Percentiles rank a stretch among this genome's conserved stretches.
Conservation (phyloP, 208 protist species). For the Crithidia mellificae region DNA sequence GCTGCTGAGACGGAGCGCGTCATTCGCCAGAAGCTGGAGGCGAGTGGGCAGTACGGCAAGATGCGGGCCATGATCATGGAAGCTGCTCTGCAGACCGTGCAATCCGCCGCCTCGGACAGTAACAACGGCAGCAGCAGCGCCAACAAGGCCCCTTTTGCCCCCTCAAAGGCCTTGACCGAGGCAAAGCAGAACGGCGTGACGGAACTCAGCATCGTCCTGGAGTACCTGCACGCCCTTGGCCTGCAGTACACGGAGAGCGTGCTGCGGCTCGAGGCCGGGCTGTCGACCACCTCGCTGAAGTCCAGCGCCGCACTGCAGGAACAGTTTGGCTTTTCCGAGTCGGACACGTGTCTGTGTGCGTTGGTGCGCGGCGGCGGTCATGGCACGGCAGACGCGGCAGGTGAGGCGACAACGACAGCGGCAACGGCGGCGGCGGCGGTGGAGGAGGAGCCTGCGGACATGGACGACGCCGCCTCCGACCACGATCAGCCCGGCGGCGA, state of each 20-base stretch:
- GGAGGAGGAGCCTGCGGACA: conserved; percentile 18
- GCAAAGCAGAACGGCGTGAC: conserved; percentile 47
- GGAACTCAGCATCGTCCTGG: conserved; percentile 58
- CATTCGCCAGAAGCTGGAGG: conserved; percentile 77
- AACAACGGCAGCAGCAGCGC: conserved; percentile 1
- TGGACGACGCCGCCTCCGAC: conserved; percentile 24
- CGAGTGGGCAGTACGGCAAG: conserved; percentile 74
- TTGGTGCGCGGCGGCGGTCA: neutral
- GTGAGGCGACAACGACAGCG: neutral
- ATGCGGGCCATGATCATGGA: conserved; percentile 91
- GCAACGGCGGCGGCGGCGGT: neutral
- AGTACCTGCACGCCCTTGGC: conserved; percentile 73
- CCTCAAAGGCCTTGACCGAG: conserved; percentile 39
- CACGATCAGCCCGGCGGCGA: conserved; percentile 43
- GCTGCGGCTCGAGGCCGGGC: conserved; percentile 65
- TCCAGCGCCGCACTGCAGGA: conserved; percentile 22
- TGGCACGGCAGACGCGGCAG: neutral
- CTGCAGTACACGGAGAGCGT: conserved; percentile 85
- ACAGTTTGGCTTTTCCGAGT: conserved; percentile 8
- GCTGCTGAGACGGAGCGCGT: conserved; percentile 53
- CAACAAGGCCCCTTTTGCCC: conserved; percentile 45
- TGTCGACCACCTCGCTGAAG: conserved; percentile 29
- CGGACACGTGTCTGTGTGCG: conserved; percentile 14
- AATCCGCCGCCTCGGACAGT: conserved; percentile 3
- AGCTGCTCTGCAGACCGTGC: conserved; percentile 60